phyloP scores from a whole-genome alignment of 176 grass and related monocot genomes.

The Musa acuminata region DNA sequence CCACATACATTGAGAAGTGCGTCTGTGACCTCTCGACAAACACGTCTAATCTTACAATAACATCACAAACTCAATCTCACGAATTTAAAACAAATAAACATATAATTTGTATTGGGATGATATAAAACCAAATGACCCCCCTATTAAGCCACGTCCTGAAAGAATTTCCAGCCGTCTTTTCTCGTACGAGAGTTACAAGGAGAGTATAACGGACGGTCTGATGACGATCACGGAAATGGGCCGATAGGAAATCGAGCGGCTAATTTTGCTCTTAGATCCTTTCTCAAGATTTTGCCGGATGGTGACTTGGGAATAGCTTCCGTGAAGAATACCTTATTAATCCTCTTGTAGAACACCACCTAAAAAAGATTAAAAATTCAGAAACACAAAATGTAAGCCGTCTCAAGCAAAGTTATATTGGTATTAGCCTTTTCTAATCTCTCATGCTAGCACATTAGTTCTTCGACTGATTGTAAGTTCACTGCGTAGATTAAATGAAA shows the following conservation, averaged over 20 bases:
- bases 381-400: background rate
- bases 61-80: too few species aligned
- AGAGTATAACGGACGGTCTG: background rate
- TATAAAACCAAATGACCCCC: too few species aligned
- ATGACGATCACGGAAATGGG: constrained; percentile 9
- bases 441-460: too few species aligned
- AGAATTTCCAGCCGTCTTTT: constrained; percentile 9
- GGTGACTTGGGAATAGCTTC: constrained; percentile 73
- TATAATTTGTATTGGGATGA: too few species aligned
- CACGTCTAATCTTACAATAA: too few species aligned
- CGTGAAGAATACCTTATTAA: constrained; percentile 66
- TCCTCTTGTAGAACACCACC: constrained; percentile 96
- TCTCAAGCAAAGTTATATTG: too few species aligned
- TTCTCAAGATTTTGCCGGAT: constrained; percentile 86
- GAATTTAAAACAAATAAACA: too few species aligned
- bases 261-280: constrained; percentile 77
- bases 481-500: too few species aligned
- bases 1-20: too few species aligned
- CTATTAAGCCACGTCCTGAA: background rate
- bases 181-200: constrained; percentile 21
- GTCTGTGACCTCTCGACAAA: too few species aligned
- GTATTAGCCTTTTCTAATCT: too few species aligned
- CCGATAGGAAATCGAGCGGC: constrained; percentile 20
- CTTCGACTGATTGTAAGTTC: too few species aligned
- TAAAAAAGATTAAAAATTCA: constrained; percentile 6